Percentiles rank a stretch among this genome's conserved stretches.
phyloP scores from a whole-genome alignment of 2,329 filamentous ascomycete genomes.

The Fusarium sp. region DNA sequence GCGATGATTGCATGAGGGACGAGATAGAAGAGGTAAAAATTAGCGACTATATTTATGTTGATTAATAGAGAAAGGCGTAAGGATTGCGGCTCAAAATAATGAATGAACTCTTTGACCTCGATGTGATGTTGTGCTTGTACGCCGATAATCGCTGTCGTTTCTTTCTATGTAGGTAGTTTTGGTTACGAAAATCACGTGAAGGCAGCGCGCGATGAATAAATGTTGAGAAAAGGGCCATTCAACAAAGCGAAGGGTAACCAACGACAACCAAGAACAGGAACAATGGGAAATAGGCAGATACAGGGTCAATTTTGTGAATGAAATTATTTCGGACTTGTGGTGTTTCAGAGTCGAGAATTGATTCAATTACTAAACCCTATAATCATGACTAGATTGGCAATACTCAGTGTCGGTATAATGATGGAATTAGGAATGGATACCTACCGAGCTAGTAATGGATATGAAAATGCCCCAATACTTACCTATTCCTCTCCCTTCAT shows the following conservation, averaged over 20 bases:
- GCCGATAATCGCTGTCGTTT: constrained; percentile 10
- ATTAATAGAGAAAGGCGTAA: neutral
- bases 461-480: neutral
- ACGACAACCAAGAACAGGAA: neutral
- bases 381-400: no score
- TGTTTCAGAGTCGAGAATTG: no score
- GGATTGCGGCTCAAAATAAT: neutral
- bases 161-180: neutral
- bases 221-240: constrained; percentile 6
- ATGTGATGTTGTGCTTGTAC: constrained; percentile 28
- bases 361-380: neutral
- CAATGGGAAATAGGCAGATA: neutral
- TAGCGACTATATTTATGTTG: neutral
- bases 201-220: constrained; percentile 1
- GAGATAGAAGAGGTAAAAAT: neutral
- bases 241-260: constrained; percentile 10
- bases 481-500: no score
- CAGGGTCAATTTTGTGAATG: neutral
- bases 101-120: neutral
- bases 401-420: no score
- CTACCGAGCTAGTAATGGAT: no score
- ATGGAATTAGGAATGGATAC: no score
- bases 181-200: constrained; percentile 38
- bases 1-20: constrained; percentile 28
- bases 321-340: neutral